Percentiles rank a stretch among this genome's conserved stretches.
These are phyloP conservation scores for Ustilago vetiveriae DNA, from an alignment of 1,284 basidiomycete genomes.

Conservation along the genomic window DNA sequence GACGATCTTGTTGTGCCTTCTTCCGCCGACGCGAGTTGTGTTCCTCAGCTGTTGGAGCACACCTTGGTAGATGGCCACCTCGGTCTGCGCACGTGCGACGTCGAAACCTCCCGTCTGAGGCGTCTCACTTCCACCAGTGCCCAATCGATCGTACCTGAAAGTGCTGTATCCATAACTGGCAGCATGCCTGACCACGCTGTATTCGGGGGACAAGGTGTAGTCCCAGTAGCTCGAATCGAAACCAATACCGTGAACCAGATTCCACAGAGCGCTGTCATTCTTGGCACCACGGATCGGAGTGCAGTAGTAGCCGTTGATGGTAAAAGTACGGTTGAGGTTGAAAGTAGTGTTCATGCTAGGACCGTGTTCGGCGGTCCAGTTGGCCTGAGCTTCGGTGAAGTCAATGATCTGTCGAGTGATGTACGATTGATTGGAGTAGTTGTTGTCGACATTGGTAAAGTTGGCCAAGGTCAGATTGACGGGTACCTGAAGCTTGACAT, in stretches of 20 bases:
- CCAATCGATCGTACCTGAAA: slow-evolving; percentile 67
- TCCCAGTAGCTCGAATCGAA: slow-evolving; percentile 54
- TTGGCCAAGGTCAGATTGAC: slow-evolving; percentile 30
- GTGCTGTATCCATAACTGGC: slow-evolving; percentile 45
- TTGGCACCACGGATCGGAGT: slow-evolving; percentile 14
- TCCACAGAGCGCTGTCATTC: slow-evolving; percentile 28
- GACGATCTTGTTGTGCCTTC: slow-evolving; percentile 34
- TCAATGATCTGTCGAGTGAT: slow-evolving; percentile 37
- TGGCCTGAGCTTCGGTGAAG: slow-evolving; percentile 19
- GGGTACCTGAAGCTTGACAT: slow-evolving; percentile 21
- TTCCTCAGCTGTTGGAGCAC: slow-evolving; percentile 59
- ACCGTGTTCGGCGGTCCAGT: slow-evolving; percentile 37
- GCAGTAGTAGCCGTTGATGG: slow-evolving; percentile 45
- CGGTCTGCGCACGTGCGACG: slow-evolving; percentile 65
- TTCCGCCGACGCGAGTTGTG: slow-evolving; percentile 33
- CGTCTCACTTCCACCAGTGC: slow-evolving; percentile 62
- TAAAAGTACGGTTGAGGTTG: slow-evolving; percentile 22
- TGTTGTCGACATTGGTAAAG: slow-evolving; percentile 39
- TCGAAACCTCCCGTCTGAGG: slow-evolving; percentile 57
- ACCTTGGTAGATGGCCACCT: slow-evolving; percentile 65
- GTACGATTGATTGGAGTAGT: slow-evolving; percentile 45
- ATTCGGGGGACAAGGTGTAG: slow-evolving; percentile 18
- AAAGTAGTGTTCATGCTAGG: slow-evolving; percentile 3
- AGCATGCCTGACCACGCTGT: slow-evolving; percentile 46
- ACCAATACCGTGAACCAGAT: slow-evolving; percentile 47